A percentile compares a stretch with the other conserved stretches of the same genome.
Conservation (phyloP, 1,284 basidiomycete genomes). For the Apiotrichum gamsii region DNA sequence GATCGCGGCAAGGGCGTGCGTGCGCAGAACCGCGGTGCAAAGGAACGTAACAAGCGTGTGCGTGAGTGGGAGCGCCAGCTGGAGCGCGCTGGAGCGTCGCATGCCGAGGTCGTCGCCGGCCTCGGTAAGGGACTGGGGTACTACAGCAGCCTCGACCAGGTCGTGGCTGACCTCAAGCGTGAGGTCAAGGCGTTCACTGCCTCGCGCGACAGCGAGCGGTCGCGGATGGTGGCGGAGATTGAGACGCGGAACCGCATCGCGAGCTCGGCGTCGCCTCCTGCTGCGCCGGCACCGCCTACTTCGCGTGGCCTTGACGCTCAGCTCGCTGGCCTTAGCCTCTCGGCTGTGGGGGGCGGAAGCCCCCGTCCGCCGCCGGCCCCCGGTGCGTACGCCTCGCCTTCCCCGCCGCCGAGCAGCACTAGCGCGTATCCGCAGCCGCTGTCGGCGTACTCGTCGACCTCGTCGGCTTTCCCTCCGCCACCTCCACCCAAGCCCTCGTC, state of each 20-base stretch:
- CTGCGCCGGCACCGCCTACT: slow-evolving; percentile 13
- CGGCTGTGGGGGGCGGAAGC: slow-evolving; percentile 3
- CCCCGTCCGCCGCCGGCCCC: slow-evolving; percentile 9
- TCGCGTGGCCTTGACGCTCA: slow-evolving; percentile 28
- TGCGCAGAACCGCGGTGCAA: slow-evolving; percentile 70
- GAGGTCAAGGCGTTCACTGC: slow-evolving; percentile 61
- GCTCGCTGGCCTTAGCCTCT: slow-evolving; percentile 25
- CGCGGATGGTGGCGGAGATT: slow-evolving; percentile 60
- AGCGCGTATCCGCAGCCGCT: slow-evolving; percentile 25
- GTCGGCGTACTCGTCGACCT: too few species aligned
- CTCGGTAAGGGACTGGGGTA: slow-evolving; percentile 81
- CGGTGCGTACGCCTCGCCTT: slow-evolving; percentile 17
- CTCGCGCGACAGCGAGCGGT: slow-evolving; percentile 64
- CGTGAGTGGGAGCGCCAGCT: slow-evolving; percentile 67
- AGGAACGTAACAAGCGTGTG: slow-evolving; percentile 60
- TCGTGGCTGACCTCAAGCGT: slow-evolving; percentile 58
- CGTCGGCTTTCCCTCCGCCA: not conserved
- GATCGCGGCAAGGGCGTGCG: slow-evolving; percentile 64
- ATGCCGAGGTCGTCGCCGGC: slow-evolving; percentile 79
- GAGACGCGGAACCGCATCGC: slow-evolving; percentile 53
- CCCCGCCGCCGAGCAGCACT: slow-evolving; percentile 15
- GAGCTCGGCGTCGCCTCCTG: slow-evolving; percentile 7
- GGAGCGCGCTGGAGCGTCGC: slow-evolving; percentile 67
- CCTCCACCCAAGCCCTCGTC: slow-evolving; percentile 14
- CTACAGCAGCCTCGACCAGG: slow-evolving; percentile 71